Evolutionary conservation across 805 yeast species (phyloP).

Genomic region (Candida dajiaensis): DNA sequence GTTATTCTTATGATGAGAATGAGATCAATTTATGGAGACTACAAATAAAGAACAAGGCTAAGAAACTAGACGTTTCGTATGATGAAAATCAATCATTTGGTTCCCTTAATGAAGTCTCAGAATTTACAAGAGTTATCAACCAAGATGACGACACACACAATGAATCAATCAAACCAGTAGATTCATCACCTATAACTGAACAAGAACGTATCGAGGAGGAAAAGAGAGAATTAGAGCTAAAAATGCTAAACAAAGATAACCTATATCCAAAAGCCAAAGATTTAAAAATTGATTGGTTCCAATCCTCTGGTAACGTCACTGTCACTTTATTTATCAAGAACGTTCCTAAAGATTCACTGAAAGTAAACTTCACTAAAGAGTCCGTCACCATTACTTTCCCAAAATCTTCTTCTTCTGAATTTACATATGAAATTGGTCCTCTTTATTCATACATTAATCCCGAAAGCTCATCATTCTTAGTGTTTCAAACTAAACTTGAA

Average conservation of each 20-base stretch:
- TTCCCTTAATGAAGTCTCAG: constrained; percentile 8
- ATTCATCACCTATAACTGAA: neutral
- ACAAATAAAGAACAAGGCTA: constrained; percentile 16
- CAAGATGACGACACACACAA: constrained; percentile 1
- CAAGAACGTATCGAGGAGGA: constrained; percentile 7
- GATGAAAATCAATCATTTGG: constrained; percentile 6
- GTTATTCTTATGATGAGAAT: constrained; percentile 28
- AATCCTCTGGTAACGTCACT: constrained; percentile 48
- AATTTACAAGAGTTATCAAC: constrained; percentile 2
- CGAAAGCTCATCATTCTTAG: constrained; percentile 36
- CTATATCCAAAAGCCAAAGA: constrained; percentile 23
- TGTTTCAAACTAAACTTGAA: constrained; percentile 74
- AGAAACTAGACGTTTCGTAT: constrained; percentile 7
- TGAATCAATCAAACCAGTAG: neutral
- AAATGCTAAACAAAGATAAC: constrained; percentile 20
- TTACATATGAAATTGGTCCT: constrained; percentile 49
- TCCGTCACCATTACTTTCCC: constrained; percentile 42
- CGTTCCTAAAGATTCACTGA: constrained; percentile 44
- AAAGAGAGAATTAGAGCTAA: constrained; percentile 17
- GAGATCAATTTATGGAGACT: constrained; percentile 15
- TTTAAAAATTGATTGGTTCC: constrained; percentile 68
- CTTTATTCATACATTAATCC: constrained; percentile 47
- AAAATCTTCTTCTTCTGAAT: constrained; percentile 45
- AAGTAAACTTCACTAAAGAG: constrained; percentile 32
- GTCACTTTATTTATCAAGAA: constrained; percentile 68